phyloP scores from a whole-genome alignment of 208 protist species.

The Leishmania martiniquensis region DNA sequence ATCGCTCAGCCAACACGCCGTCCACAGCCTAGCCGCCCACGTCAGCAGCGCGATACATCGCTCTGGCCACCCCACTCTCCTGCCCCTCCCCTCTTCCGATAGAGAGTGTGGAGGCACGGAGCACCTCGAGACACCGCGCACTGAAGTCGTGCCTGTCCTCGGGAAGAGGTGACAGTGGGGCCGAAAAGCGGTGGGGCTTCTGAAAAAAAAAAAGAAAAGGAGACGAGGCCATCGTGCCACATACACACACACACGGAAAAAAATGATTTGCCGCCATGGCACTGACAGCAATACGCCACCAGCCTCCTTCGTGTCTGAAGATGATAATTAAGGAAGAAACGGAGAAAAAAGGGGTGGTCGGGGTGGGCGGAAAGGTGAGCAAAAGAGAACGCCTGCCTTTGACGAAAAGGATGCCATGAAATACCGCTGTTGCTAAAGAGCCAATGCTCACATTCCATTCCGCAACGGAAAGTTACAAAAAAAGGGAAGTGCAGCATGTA shows the following conservation, averaged over 20 bases:
- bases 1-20: too few species aligned
- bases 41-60: too few species aligned
- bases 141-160: not conserved
- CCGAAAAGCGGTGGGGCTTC: not conserved
- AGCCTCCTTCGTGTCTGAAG: too few species aligned
- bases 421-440: not conserved
- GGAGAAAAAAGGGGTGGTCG: not conserved
- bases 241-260: too few species aligned
- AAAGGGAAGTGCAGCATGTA: too few species aligned
- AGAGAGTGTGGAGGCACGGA: not conserved
- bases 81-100: not conserved
- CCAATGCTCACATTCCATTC: not conserved
- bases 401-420: not conserved
- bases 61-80: too few species aligned
- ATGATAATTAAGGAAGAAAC: not conserved
- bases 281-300: too few species aligned
- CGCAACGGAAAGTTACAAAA: not conserved
- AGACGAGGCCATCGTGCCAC: not conserved
- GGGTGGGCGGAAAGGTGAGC: not conserved
- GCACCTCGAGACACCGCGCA: not conserved
- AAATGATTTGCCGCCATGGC: too few species aligned
- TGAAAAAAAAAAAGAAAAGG: not conserved
- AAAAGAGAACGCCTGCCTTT: not conserved
- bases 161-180: not conserved
- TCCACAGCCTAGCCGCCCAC: too few species aligned